Evolutionary conservation across 768 basidiomycete species (phyloP).

Genomic region (Filobasidium floriforme): DNA sequence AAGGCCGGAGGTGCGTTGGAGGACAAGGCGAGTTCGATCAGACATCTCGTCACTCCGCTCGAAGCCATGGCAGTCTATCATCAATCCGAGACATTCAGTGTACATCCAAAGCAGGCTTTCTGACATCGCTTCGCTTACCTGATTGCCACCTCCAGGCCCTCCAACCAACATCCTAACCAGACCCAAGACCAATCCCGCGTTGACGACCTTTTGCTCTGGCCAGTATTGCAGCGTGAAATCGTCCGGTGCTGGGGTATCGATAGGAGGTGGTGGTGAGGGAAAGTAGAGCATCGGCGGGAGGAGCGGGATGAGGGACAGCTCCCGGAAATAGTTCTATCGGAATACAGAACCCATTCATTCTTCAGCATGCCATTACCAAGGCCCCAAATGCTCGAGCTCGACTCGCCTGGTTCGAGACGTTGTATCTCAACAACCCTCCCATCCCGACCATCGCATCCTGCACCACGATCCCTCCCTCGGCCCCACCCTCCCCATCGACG

Average conservation of each 20-base stretch:
- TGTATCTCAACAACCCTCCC: constrained; percentile 80
- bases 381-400: not conserved
- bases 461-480: constrained; percentile 80
- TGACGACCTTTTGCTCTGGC: constrained; percentile 82
- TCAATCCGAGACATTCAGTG: not conserved
- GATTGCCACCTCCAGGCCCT: constrained; percentile 47
- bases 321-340: constrained; percentile 85
- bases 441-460: constrained; percentile 79
- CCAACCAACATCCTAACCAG: constrained; percentile 76
- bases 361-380: not conserved
- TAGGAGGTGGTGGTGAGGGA: constrained; percentile 59
- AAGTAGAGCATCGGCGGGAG: constrained; percentile 55
- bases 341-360: constrained; percentile 12
- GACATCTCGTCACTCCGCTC: constrained; percentile 57
- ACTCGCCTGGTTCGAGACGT: constrained; percentile 83
- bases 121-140: constrained; percentile 27
- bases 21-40: constrained; percentile 78
- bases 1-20: constrained; percentile 85
- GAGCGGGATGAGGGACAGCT: constrained; percentile 62
- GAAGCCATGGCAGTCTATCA: constrained; percentile 43
- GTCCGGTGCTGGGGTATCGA: constrained; percentile 55
- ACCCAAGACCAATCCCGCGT: constrained; percentile 68
- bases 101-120: not conserved
- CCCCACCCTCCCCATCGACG: constrained; percentile 75
- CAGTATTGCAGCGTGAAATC: constrained; percentile 94